Percentiles rank a stretch among this genome's conserved stretches.
phyloP scores from a whole-genome alignment of 177 flowering plant genomes.

The Telopea speciosissima region DNA sequence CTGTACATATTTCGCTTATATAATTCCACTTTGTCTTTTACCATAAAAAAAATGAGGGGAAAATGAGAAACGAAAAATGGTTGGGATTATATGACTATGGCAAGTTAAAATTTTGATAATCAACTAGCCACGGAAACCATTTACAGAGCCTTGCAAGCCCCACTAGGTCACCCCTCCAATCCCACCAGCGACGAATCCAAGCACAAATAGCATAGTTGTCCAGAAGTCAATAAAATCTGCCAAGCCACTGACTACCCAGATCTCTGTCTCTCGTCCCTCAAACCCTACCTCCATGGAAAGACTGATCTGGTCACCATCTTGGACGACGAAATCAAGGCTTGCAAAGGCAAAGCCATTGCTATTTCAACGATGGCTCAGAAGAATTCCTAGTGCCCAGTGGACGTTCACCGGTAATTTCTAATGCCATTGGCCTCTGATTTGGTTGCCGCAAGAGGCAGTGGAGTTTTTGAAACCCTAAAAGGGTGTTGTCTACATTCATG shows the following conservation, averaged over 20 bases:
- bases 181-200: neutral
- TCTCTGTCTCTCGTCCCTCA: conserved; percentile 24
- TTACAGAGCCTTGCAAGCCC: too few relatives aligned
- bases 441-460: too few relatives aligned
- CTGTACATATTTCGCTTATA: too few relatives aligned
- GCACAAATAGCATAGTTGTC: neutral
- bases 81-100: neutral
- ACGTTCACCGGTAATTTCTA: too few relatives aligned
- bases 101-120: too few relatives aligned
- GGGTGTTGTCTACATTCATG: too few relatives aligned
- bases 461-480: too few relatives aligned
- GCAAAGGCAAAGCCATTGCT: neutral
- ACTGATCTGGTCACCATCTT: conserved; percentile 12
- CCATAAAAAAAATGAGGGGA: neutral
- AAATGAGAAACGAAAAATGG: neutral
- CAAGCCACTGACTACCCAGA: conserved; percentile 20
- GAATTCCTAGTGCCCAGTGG: too few relatives aligned
- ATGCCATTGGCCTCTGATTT: too few relatives aligned
- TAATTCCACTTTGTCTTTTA: too few relatives aligned
- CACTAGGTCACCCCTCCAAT: neutral
- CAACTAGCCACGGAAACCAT: too few relatives aligned
- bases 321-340: conserved; percentile 16
- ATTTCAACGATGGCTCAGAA: neutral
- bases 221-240: conserved; percentile 18
- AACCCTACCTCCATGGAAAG: conserved; percentile 10